Evolutionary conservation across 805 yeast genomes (phyloP), one percentile per base, ranked within the genome.

Genomic region (Pichia eremophila): DNA sequence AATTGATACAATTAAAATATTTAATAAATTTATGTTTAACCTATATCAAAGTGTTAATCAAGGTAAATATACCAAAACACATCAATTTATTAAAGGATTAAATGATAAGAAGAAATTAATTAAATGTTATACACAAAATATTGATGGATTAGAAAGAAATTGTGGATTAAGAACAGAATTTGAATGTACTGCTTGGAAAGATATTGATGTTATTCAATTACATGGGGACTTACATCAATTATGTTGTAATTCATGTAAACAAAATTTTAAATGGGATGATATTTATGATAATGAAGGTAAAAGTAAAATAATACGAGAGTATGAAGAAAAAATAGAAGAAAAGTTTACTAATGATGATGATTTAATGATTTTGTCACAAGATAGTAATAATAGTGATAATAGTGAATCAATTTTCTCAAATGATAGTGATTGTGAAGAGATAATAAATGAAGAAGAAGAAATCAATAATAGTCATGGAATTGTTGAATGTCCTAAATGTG

Each of bases 61-160:
- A 18, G 96, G 96, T 11, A 66, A 69, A 47, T 93, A 97, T 2
- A 91, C 99, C 0, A 79, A 75, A 55, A 86, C 95, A 1, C 98
- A 91, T 63, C 70, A 72, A 51, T 86, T 91, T 58, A 81, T 91
- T 39, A 73, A 71, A 46, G 72, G 70, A 40, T 63, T 83, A 46
- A 78, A 77, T 57, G 79, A 74, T 47, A 77, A 77, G 60, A 79
- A 75, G 51, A 83, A 83, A 64, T 72, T 90, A 41, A 63, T 89
- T 43, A 70, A 95, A 49, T 88, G 97, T 66, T 91, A 91, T 62
- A 91, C 98, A 1, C 98, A 93, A 60, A 91, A 91, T 61, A 91
- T 91, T 50, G 99, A 91, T 63, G 90, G 95, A 0, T 69, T 91
- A 35, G 98, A 91, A 60, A 68, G 78, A 43, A 67, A 70, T 42